Evolutionary conservation across 495 filamentous ascomycete genomes (phyloP), one percentile per base, ranked within the genome.

Genomic region (Trichocladium uniseriatum): DNA sequence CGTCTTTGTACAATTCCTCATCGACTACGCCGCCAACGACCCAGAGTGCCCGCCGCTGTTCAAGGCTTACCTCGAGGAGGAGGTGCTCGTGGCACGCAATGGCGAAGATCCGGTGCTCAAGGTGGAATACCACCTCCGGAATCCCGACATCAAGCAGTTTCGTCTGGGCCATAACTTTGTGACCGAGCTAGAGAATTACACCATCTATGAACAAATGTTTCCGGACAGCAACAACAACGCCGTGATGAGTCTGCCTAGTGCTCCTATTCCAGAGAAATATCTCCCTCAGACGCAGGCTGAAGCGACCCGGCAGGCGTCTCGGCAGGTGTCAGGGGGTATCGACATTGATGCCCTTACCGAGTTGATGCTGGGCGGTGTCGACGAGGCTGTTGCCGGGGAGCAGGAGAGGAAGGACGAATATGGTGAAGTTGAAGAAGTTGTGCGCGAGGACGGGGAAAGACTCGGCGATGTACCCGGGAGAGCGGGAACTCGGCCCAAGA

Each of bases 41-140:
- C 9, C 34, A 2, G 56, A 59, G 27, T 56, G 53, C 15, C 43
- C 41, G 18, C 38, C 28, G n/a, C 16, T 36, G 6, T 49, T 56
- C 35, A 50, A 38, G 24, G 49, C 20, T 2, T 56, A 38, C 27
- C 27, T 58, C 6, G 31, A 42, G 24, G 41, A 50, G 0, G 41
- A 38, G 20, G 53, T 56, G 0, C 43, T 56, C 13, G 42, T 21
- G 10, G 31, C 38, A 5, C 15, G 32, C 5, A 6, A 22, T 9
- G 34, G 22, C 20, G 37, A 51, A 8, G 48, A 48, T 7, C 10
- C 35, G 20, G 13, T 24, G 16, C 41, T 29, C 24, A 29, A 35
- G 2, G 19, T 54, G n/a, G 31, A 49, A 5, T n/a, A 13, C 16
- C 14, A 45, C 24, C 31, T 49, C 34, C 15, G 28, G 9, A 52